Conservation (phyloP, 345 rosid species). For the Gossypium anomalum region DNA sequence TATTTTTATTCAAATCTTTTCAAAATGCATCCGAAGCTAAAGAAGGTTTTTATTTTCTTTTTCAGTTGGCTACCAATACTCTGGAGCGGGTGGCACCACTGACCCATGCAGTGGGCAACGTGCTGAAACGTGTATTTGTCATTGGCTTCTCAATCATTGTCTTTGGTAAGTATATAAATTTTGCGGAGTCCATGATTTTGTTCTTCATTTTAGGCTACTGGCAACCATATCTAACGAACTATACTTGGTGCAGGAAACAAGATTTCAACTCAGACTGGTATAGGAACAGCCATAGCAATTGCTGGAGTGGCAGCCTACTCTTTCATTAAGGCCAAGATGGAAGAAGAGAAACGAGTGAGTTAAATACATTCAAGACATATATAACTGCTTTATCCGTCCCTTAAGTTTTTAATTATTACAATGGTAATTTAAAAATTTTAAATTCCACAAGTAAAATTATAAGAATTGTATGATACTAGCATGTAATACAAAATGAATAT, state of each 20-base stretch:
- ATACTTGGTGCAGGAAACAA: constrained; percentile 59
- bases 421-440: not conserved
- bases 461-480: not conserved
- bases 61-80: constrained; percentile 92
- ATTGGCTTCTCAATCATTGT: constrained; percentile 82
- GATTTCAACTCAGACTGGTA: constrained; percentile 87
- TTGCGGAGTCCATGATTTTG: not conserved
- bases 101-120: constrained; percentile 98
- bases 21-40: not conserved
- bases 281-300: constrained; percentile 83
- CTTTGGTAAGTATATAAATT: constrained; percentile 49
- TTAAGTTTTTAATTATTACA: not conserved
- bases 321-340: constrained; percentile 78
- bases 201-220: not conserved
- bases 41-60: not conserved
- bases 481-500: no score
- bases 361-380: not conserved
- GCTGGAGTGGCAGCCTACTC: constrained; percentile 89
- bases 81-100: constrained; percentile 97
- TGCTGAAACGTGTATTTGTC: constrained; percentile 94
- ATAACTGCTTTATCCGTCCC: not conserved
- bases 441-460: not conserved
- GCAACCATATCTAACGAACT: constrained; percentile 3
- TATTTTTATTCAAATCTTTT: no score
- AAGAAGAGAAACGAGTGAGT: constrained; percentile 87